phyloP scores from a whole-genome alignment of 768 basidiomycete genomes.

The Amanita thiersii region DNA sequence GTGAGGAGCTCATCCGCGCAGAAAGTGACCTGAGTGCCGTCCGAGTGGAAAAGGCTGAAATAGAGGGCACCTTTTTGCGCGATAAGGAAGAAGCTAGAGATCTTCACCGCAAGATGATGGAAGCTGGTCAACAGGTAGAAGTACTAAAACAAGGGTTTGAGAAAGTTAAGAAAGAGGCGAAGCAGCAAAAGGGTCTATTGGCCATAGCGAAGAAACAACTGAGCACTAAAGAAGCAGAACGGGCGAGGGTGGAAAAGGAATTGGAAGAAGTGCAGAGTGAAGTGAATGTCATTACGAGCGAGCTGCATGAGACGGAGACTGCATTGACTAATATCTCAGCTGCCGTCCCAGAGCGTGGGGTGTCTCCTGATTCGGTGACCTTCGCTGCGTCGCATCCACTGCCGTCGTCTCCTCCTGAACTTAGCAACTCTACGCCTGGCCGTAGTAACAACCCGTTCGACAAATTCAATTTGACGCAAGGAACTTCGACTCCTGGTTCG shows the following conservation, averaged over 20 bases:
- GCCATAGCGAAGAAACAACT: conserved; percentile 96
- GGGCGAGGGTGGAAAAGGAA: conserved; percentile 62
- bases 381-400: conserved; percentile 69
- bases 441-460: conserved; percentile 91
- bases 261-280: conserved; percentile 58
- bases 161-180: conserved; percentile 86
- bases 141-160: conserved; percentile 69
- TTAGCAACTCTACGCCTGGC: conserved; percentile 38
- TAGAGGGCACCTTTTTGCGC: conserved; percentile 76
- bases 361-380: conserved; percentile 40
- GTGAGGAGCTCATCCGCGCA: conserved; percentile 75
- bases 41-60: conserved; percentile 83
- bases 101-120: conserved; percentile 77
- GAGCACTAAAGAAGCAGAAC: conserved; percentile 72
- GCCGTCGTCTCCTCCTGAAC: conserved; percentile 55
- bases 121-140: conserved; percentile 67
- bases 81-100: conserved; percentile 94
- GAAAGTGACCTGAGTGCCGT: conserved; percentile 91
- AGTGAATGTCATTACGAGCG: conserved; percentile 39
- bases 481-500: conserved; percentile 34
- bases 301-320: conserved; percentile 48
- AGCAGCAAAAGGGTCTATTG: conserved; percentile 92
- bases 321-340: conserved; percentile 30
- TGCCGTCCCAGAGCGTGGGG: conserved; percentile 19
- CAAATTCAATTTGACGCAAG: conserved; percentile 44